Evolutionary conservation across 2,329 filamentous ascomycete genomes (phyloP).

Genomic region (Neophaeococcomyces aloes): DNA sequence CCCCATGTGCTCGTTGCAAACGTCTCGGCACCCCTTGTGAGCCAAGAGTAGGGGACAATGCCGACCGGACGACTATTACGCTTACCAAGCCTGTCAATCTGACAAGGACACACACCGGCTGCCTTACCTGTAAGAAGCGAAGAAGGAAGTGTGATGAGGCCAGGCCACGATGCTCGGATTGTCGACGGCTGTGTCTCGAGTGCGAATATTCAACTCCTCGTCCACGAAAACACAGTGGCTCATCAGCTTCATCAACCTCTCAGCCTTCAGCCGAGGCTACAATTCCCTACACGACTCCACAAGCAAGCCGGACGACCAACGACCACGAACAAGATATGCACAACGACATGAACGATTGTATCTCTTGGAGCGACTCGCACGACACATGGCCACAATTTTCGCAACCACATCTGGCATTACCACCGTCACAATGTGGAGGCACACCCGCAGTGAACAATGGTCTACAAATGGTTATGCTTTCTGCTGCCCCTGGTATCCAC

Average conservation of each 20-base stretch:
- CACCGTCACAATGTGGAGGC: too few species aligned
- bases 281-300: too few species aligned
- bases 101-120: constrained; percentile 22
- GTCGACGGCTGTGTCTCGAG: constrained; percentile 21
- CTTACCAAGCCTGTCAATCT: constrained; percentile 19
- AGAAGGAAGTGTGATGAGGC: constrained; percentile 16
- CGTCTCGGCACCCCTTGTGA: constrained; percentile 19
- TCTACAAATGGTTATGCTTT: too few species aligned
- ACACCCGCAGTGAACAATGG: too few species aligned
- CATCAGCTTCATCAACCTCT: neutral
- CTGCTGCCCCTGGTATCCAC: constrained; percentile 19
- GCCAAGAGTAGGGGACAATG: too few species aligned
- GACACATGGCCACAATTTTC: too few species aligned
- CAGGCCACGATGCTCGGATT: constrained; percentile 23
- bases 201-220: constrained; percentile 6
- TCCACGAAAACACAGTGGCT: constrained; percentile 11
- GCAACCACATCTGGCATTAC: too few species aligned
- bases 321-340: too few species aligned
- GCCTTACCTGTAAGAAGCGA: constrained; percentile 22
- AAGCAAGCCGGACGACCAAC: too few species aligned
- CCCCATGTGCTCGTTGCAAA: constrained; percentile 23
- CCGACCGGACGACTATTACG: constrained; percentile 7
- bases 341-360: constrained; percentile 8
- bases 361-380: constrained; percentile 9
- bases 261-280: constrained; percentile 8